These are phyloP conservation scores for Hypoxylon intermedium DNA, from an alignment of 495 filamentous ascomycete genomes.

Conservation along the genomic window DNA sequence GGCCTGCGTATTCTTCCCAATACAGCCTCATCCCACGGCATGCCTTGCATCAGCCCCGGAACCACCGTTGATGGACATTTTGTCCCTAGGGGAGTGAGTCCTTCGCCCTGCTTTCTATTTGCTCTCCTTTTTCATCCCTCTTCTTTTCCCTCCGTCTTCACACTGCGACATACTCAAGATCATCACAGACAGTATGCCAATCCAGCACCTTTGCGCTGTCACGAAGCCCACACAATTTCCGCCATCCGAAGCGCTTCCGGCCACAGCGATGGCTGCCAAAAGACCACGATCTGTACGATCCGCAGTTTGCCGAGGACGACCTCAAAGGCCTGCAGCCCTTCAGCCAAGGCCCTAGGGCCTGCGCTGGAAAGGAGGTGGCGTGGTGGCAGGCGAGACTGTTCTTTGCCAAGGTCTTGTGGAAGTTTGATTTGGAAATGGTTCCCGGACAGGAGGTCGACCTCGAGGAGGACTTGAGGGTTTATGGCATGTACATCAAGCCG, in stretches of 20 bases:
- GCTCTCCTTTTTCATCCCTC: too few relatives aligned
- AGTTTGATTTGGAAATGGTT: conserved; percentile 4
- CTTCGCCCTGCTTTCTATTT: too few relatives aligned
- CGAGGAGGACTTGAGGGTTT: not conserved
- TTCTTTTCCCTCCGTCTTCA: not conserved
- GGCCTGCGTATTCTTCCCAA: conserved; percentile 40
- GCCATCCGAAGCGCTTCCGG: conserved; percentile 10
- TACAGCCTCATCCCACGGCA: conserved; percentile 19
- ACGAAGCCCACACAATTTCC: not conserved
- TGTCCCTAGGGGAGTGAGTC: conserved; percentile 8
- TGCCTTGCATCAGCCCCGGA: conserved; percentile 27
- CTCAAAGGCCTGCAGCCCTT: conserved; percentile 28
- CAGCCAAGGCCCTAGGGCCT: conserved; percentile 30
- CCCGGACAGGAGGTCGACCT: not conserved
- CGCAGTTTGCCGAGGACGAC: conserved; percentile 8
- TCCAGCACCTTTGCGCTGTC: not conserved
- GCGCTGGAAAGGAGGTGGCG: conserved; percentile 33
- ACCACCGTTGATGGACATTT: conserved; percentile 34
- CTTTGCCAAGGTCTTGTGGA: conserved; percentile 36
- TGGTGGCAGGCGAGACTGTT: conserved; percentile 32
- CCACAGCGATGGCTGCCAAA: conserved; percentile 26
- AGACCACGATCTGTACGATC: conserved; percentile 17
- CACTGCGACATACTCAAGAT: not conserved
- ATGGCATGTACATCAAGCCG: not conserved
- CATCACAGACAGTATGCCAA: not conserved